Evolutionary conservation across 257 asterid species (phyloP), one percentile per base, ranked within the genome.

Genomic region (Solanum piurae): DNA sequence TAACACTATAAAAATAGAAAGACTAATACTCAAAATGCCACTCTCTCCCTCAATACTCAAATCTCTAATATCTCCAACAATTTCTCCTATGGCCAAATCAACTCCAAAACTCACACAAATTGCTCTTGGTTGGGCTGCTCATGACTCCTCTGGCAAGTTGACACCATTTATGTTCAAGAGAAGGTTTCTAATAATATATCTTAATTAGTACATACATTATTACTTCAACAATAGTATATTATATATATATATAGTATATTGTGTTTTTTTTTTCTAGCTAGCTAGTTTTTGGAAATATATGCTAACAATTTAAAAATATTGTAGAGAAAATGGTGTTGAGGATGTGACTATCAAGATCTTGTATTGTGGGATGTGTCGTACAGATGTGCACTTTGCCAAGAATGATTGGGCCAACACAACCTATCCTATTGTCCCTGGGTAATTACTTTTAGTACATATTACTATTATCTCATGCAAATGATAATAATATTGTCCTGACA

Each of bases 401-500:
- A 88, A 88, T 66, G 90, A 88, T 27, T 88, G 88, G 88, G 90
- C 42, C 6, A 42, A 42, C 23, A 37, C 80, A 9, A 23, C 11
- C 20, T 88, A 88, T 80, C 90, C 90, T 83, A 58, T 88, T 18
- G 79, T 88, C 7, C 90, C 90, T 7, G 90, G 90, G 90, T 88
- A 88, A 31, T 23, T 49, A 49, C 7, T 49, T 49, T 14, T 49
- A 2, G 20, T 46, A 0, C 58, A 46, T 46, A 46, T 46, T 5
- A 13, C 20, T 13, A 46, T 46, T 46, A 46, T 46, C 58, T 13
- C 10, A 46, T 13, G 58, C 20, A 46, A 46, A 46, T 5, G 58
- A 46, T 46, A 46, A 4, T 2, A 5, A 46, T 6, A 13, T 46
- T 3, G 21, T 46, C 58, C 13, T 7, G 13, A 46, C 20, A 16